Conservation (phyloP, 148 eudicot genomes). For the Persicaria maculosa region DNA sequence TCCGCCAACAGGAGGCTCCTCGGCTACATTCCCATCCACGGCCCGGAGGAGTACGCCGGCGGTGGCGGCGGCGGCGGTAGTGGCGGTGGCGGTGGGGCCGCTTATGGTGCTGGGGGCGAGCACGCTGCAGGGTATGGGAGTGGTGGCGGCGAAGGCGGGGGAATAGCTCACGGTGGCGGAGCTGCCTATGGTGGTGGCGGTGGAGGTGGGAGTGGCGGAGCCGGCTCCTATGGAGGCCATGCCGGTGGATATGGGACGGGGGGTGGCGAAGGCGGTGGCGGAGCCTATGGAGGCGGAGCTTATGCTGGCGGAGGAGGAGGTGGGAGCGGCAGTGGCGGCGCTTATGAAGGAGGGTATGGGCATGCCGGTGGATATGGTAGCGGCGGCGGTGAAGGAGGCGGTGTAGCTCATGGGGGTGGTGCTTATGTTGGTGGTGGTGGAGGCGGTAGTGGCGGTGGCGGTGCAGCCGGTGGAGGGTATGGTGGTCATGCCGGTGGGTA, state of each 20-base stretch:
- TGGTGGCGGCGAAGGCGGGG: slow-evolving; percentile 25
- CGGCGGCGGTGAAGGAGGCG: slow-evolving; percentile 24
- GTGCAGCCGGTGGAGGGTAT: slow-evolving; percentile 23
- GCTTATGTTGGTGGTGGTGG: slow-evolving; percentile 27
- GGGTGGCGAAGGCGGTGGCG: slow-evolving; percentile 14
- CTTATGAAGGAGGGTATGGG: slow-evolving; percentile 20
- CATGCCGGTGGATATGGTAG: slow-evolving; percentile 24
- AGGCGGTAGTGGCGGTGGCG: slow-evolving; percentile 20
- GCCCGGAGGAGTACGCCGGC: slow-evolving; percentile 16
- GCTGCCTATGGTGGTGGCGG: background rate
- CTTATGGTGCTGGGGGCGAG: slow-evolving; percentile 21
- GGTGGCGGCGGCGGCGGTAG: slow-evolving; percentile 31
- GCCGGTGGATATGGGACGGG: slow-evolving; percentile 18
- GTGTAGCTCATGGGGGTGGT: slow-evolving; percentile 16
- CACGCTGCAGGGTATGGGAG: slow-evolving; percentile 24
- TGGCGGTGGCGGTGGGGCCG: slow-evolving; percentile 17
- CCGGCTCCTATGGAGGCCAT: slow-evolving; percentile 16
- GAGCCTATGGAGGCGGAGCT: slow-evolving; percentile 2
- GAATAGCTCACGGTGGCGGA: slow-evolving; percentile 12
- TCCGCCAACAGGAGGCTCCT: slow-evolving; percentile 10
- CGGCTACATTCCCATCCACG: slow-evolving; percentile 5
- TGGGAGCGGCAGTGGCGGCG: slow-evolving; percentile 31
- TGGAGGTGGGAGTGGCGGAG: slow-evolving; percentile 26
- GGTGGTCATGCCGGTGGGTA: slow-evolving; percentile 11
- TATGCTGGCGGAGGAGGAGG: slow-evolving; percentile 33